These are phyloP conservation scores for Penicillium nucicola DNA, from an alignment of 495 filamentous ascomycete genomes.

Conservation along the genomic window DNA sequence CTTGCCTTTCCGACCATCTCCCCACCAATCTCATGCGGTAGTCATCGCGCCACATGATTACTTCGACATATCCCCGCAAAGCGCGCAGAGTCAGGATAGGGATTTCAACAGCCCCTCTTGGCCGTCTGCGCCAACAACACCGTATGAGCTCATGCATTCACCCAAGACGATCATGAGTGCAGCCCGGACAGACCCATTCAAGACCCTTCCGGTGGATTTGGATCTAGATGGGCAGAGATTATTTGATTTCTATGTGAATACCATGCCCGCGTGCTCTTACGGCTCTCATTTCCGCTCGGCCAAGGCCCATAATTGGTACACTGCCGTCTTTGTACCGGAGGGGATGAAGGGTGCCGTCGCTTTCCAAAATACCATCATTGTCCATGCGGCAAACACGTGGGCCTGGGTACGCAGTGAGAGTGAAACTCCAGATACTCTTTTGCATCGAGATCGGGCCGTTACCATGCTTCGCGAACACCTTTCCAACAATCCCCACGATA, in stretches of 20 bases:
- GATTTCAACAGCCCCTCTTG: constrained; percentile 14
- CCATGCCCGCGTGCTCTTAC: constrained; percentile 40
- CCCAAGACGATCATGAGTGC: constrained; percentile 35
- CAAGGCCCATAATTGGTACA: constrained; percentile 42
- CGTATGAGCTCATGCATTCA: constrained; percentile 18
- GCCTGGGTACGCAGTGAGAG: constrained; percentile 34
- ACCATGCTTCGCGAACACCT: constrained; percentile 34
- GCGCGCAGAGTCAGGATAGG: constrained; percentile 3
- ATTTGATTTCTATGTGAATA: constrained; percentile 41
- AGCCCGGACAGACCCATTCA: constrained; percentile 38
- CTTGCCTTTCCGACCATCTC: constrained; percentile 4
- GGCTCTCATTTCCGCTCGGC: constrained; percentile 29
- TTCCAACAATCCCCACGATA: constrained; percentile 22
- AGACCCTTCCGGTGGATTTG: constrained; percentile 30
- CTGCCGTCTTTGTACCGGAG: constrained; percentile 33
- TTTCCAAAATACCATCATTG: constrained; percentile 37
- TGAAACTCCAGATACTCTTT: constrained; percentile 24
- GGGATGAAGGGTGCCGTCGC: constrained; percentile 38
- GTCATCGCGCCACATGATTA: not conserved
- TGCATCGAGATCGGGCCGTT: constrained; percentile 28
- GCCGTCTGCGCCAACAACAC: constrained; percentile 15
- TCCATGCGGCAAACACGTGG: constrained; percentile 39
- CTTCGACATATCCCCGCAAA: constrained; percentile 1
- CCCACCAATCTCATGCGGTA: not conserved
- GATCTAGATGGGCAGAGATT: constrained; percentile 27